A percentile compares a stretch with the other conserved stretches of the same genome.
Evolutionary conservation across 352 stramenopile species (phyloP).

Genomic region (Globisporangium irregulare): DNA sequence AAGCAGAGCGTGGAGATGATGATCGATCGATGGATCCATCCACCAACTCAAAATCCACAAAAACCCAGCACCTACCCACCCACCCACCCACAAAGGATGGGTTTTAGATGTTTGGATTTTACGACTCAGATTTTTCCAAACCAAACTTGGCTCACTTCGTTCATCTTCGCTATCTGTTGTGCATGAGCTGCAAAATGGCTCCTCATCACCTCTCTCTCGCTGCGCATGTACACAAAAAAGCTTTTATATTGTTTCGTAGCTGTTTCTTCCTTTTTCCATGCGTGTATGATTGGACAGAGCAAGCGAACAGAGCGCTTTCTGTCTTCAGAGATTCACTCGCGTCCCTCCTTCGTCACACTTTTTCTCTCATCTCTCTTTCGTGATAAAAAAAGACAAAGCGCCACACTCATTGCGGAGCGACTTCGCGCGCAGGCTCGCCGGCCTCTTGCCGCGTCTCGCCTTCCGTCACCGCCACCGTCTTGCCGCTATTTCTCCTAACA

Average conservation of each 20-base stretch:
- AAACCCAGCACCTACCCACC: too few species aligned
- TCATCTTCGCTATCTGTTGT: too few species aligned
- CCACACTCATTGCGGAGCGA: constrained; percentile 11
- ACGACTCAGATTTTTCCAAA: too few species aligned
- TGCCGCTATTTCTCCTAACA: constrained; percentile 16
- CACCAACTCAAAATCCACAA: not conserved
- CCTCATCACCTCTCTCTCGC: too few species aligned
- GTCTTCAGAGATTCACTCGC: not conserved
- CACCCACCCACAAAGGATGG: too few species aligned
- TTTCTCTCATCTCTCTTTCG: not conserved
- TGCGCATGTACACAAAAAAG: constrained; percentile 9
- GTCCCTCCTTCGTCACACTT: not conserved
- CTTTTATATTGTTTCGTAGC: not conserved
- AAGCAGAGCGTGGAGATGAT: not conserved
- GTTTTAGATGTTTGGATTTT: too few species aligned
- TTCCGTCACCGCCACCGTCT: constrained; percentile 18
- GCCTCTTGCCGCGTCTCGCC: constrained; percentile 42
- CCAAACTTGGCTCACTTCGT: too few species aligned
- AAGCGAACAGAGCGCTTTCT: not conserved
- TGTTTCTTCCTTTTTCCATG: not conserved
- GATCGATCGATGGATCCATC: not conserved
- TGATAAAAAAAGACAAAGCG: not conserved
- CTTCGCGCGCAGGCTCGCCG: constrained; percentile 45
- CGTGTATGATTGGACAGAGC: not conserved
- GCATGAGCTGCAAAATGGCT: too few species aligned